Evolutionary conservation across 2,329 filamentous ascomycete species (phyloP), one percentile per base, ranked within the genome.

Genomic region (Diaporthe caulivora): DNA sequence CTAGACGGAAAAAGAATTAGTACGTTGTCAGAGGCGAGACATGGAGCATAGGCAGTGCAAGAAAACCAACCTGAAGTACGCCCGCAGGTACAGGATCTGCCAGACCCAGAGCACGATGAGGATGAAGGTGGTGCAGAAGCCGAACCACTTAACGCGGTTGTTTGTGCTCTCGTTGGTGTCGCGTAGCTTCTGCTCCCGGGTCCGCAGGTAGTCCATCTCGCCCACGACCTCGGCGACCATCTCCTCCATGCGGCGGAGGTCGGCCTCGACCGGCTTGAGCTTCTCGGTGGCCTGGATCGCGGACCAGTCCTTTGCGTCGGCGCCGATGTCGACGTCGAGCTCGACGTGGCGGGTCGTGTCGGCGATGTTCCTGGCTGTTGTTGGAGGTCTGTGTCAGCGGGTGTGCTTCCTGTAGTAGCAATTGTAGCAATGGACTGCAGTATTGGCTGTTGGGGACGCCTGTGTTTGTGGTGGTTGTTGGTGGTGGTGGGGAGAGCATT

Each of bases 131-230:
- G 96, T 98, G 77, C 92, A 91, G 82, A 98, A 92, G 64, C 96
- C 96, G 85, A 99, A 99, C 95, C 95, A 98, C 88, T 98, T 99
- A 80, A 99, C 97, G 74, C 97, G 91, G 86, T 94, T 97, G 86
- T 99, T 99, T 77, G 97, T 99, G 88, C 96, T 98, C 92, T 99
- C 97, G 85, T 99, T 99, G 78, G 97, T 99, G 86, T 99, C 96
- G 83, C 97, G 90, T 79, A 99, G 90, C 88, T 95, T 97, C 90
- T 98, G 95, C 88, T 99, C 97, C 79, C 97, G 91, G 51, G 84
- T 80, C 77, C 97, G 91, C 79, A 99, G 90, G 86, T 98, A 99
- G 77, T 98, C 96, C 96, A 99, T 97, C 89, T 98, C 96, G 76
- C 85, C 85, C 64, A 98, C 96, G 76, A 98, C 92, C 86, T 98